Percentiles rank a stretch among this genome's conserved stretches.
phyloP scores from a whole-genome alignment of 306 rosid species.

The Trifolium pratense region DNA sequence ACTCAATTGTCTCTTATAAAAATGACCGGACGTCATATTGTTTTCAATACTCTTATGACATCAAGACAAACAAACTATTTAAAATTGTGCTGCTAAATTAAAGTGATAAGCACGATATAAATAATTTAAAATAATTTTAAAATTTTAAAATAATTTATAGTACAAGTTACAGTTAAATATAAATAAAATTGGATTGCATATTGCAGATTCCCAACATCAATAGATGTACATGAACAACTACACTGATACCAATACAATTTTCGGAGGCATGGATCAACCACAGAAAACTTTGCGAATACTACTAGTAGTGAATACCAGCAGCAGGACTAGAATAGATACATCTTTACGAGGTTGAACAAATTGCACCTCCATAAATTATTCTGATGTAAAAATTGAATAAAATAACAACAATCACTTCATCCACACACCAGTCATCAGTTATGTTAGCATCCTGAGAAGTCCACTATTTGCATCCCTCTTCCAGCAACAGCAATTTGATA shows the following conservation, averaged over 20 bases:
- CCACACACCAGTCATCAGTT: constrained; percentile 38
- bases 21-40: no score
- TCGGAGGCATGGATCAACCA: constrained; percentile 28
- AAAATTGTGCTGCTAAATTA: no score
- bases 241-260: neutral
- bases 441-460: constrained; percentile 55
- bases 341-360: constrained; percentile 14
- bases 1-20: no score
- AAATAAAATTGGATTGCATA: constrained; percentile 22
- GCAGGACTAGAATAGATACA: neutral
- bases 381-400: constrained; percentile 11
- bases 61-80: no score
- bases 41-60: no score
- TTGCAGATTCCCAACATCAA: constrained; percentile 17
- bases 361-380: constrained; percentile 15
- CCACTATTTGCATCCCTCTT: constrained; percentile 93
- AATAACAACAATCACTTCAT: constrained; percentile 22
- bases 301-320: neutral
- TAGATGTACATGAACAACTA: constrained; percentile 19
- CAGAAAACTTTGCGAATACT: neutral
- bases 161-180: neutral
- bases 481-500: constrained; percentile 95
- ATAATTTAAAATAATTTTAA: no score
- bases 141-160: constrained; percentile 11
- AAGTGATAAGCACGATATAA: no score